Percentiles rank a stretch among this genome's conserved stretches.
Evolutionary conservation across 768 basidiomycete species (phyloP).

Genomic region (Kwoniella dejecticola): DNA sequence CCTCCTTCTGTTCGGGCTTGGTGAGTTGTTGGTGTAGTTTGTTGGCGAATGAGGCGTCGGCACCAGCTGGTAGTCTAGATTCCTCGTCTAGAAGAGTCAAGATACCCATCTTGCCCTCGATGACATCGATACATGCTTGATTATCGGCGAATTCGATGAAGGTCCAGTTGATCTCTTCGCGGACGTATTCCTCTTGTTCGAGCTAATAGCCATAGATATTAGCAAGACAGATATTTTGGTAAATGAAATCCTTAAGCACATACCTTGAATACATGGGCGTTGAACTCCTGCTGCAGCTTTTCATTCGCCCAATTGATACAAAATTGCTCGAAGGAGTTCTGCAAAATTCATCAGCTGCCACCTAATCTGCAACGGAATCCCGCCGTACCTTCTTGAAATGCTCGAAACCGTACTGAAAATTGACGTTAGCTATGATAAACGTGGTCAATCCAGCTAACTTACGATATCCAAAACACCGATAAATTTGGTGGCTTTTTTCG

Average conservation of each 20-base stretch:
- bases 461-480: slow-evolving; percentile 95
- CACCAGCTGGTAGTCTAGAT: slow-evolving; percentile 91
- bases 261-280: slow-evolving; percentile 76
- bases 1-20: slow-evolving; percentile 79
- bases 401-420: slow-evolving; percentile 75
- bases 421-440: background rate
- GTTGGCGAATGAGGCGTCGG: slow-evolving; percentile 86
- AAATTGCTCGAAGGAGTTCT: slow-evolving; percentile 75
- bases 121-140: slow-evolving; percentile 97
- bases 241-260: background rate
- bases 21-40: slow-evolving; percentile 83
- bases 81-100: slow-evolving; percentile 95
- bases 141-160: slow-evolving; percentile 99
- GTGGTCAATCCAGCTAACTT: slow-evolving; percentile 5
- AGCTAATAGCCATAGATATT: slow-evolving; percentile 64
- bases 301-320: slow-evolving; percentile 99
- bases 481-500: slow-evolving; percentile 91
- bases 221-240: too few relatives aligned
- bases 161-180: slow-evolving; percentile 98
- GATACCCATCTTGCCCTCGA: slow-evolving; percentile 95
- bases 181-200: slow-evolving; percentile 98
- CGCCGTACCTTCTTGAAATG: slow-evolving; percentile 75
- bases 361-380: background rate
- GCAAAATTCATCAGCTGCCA: slow-evolving; percentile 2
- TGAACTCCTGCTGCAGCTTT: slow-evolving; percentile 94